Percentiles rank a stretch among this genome's conserved stretches.
These are phyloP conservation scores for Pseudogymnoascus sp. DNA, from an alignment of 2,329 filamentous ascomycete species.

Conservation along the genomic window DNA sequence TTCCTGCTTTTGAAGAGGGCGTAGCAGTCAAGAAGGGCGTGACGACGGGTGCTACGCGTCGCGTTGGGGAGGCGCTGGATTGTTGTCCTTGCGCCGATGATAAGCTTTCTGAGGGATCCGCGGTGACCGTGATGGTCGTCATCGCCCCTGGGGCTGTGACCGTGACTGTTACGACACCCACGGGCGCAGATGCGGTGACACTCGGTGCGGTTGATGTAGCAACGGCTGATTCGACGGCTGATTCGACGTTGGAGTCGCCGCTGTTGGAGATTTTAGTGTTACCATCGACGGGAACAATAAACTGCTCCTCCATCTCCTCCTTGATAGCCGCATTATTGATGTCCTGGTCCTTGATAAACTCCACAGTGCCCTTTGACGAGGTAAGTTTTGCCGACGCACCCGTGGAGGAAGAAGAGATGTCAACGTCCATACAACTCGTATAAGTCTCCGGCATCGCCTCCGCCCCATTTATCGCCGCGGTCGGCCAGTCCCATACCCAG, in stretches of 20 bases:
- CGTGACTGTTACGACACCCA: neutral
- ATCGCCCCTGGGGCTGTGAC: neutral
- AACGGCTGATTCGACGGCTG: neutral
- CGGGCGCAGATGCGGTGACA: neutral
- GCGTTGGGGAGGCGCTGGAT: neutral
- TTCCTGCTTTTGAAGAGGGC: neutral
- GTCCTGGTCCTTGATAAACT: neutral
- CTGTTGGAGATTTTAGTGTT: neutral
- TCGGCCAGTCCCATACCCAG: slow-evolving; percentile 90
- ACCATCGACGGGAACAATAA: neutral
- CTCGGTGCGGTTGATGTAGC: neutral
- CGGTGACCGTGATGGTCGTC: neutral
- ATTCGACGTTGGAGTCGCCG: neutral
- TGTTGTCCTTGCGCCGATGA: neutral
- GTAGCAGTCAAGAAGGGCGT: neutral
- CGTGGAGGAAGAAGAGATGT: neutral
- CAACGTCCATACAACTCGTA: slow-evolving; percentile 45
- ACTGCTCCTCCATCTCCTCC: neutral
- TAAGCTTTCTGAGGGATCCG: neutral
- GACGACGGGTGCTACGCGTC: neutral
- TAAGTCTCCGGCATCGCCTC: slow-evolving; percentile 45
- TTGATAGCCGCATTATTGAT: neutral
- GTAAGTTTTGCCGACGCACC: neutral
- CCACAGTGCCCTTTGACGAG: neutral
- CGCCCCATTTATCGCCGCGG: slow-evolving; percentile 24